Evolutionary conservation across 345 rosid species (phyloP).

Genomic region (Salix brachista): DNA sequence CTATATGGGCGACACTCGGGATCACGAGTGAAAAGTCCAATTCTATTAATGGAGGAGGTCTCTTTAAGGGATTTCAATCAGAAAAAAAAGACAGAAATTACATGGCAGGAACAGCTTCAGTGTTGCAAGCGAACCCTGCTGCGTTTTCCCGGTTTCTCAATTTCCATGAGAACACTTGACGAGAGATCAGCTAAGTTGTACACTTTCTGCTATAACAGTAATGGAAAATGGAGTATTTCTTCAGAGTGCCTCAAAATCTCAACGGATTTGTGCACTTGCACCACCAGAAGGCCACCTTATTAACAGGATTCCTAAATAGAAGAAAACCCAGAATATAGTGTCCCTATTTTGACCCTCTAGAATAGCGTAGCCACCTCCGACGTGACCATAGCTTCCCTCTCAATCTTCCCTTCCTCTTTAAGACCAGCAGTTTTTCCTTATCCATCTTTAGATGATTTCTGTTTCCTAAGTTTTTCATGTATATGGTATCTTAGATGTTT

Average conservation of each 20-base stretch:
- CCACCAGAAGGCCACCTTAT: neutral
- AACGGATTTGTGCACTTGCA: neutral
- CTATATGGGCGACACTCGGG: constrained; percentile 15
- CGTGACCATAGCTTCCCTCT: neutral
- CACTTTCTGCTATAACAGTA: neutral
- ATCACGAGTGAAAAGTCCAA: constrained; percentile 11
- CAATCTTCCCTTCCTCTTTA: neutral
- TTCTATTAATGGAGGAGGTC: constrained; percentile 24
- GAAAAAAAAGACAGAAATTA: constrained; percentile 26
- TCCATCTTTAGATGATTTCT: neutral
- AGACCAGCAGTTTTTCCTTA: neutral
- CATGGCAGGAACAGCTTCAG: constrained; percentile 29
- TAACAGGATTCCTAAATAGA: neutral
- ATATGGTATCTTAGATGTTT: neutral
- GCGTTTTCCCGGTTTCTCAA: constrained; percentile 62
- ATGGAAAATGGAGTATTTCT: neutral
- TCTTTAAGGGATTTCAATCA: constrained; percentile 49
- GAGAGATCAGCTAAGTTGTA: neutral
- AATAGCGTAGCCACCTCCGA: neutral
- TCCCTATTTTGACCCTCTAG: constrained; percentile 1
- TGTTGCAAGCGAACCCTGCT: constrained; percentile 69
- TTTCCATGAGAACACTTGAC: constrained; percentile 58
- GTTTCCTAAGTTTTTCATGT: neutral
- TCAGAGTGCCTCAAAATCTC: neutral
- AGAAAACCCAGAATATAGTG: constrained; percentile 1